These are phyloP conservation scores for Pholiota microspora DNA, from an alignment of 768 basidiomycete genomes.

Conservation along the genomic window DNA sequence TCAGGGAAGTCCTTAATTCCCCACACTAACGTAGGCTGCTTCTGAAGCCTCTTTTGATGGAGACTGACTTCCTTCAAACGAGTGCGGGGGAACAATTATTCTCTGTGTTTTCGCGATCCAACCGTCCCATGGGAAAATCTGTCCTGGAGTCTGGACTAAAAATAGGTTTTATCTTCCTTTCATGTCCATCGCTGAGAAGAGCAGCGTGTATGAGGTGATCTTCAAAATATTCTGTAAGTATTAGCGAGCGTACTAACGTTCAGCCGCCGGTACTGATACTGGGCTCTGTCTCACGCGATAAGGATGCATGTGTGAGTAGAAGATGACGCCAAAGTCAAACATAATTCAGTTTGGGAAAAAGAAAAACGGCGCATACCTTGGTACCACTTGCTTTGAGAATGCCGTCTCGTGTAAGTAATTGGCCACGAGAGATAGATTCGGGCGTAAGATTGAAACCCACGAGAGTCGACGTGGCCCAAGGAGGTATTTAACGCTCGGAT, in stretches of 20 bases:
- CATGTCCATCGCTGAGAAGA: background rate
- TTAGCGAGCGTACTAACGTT: background rate
- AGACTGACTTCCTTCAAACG: background rate
- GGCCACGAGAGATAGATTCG: background rate
- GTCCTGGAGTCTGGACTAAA: background rate
- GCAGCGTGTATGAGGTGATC: background rate
- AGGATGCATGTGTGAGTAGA: background rate
- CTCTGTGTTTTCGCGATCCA: background rate
- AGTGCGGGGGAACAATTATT: conserved; percentile 4
- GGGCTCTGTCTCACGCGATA: conserved; percentile 6
- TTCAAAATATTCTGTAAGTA: background rate
- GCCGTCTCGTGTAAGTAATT: too few relatives aligned
- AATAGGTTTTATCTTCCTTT: background rate
- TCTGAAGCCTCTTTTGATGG: conserved; percentile 7
- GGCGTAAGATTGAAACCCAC: conserved; percentile 1
- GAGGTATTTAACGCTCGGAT: conserved; percentile 3
- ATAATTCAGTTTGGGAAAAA: too few relatives aligned
- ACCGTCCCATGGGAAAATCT: background rate
- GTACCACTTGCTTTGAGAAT: too few relatives aligned
- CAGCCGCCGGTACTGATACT: conserved; percentile 1
- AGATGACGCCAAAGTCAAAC: background rate
- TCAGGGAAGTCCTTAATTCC: conserved; percentile 4
- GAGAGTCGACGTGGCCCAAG: conserved; percentile 4
- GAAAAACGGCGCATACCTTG: too few relatives aligned
- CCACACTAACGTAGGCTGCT: background rate